Evolutionary conservation across 2,329 filamentous ascomycete species (phyloP), one percentile per base, ranked within the genome.

Genomic region (Aulographum hederae): DNA sequence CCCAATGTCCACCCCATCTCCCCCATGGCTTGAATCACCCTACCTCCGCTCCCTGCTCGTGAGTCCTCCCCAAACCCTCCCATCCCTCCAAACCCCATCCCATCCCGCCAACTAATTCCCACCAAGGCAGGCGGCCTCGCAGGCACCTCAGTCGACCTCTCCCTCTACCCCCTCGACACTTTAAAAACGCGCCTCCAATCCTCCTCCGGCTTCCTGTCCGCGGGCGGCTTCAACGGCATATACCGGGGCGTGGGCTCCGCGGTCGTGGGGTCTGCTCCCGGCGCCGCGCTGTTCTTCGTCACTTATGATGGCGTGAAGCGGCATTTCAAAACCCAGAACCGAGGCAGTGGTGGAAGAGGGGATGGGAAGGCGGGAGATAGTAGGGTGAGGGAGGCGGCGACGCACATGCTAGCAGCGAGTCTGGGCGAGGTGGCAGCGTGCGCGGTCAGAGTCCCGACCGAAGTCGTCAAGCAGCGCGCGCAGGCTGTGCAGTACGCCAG

Each of bases 181-280:
- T 75, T 98, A 50, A 98, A 98, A 61, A 98, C 91, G 27, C 84
- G 89, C 12, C 80, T 98, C 5, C 89, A 98, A 60, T 82, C 84
- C 39, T 69, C 69, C 30, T 52, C 65, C 34, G 73, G 77, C 52
- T 84, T 93, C 62, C 72, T 81, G 48, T 65, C 78, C 34, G 74
- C 76, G 3, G 86, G 89, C 49, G 86, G 86, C 47, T 85, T 95
- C 65, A 68, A 67, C 31, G 85, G 86, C 38, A 81, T 95, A 45
- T 98, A 98, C 62, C 77, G 80, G 28, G 89, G 89, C 50, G 73
- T 98, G 12, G 89, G 86, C 30, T 81, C 73, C 35, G 84, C 85
- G 1, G 63, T 95, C 31, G 75, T 94, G 35, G 89, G 91, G 18
- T 92, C 81, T 29, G 86, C 89, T 0, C 89, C 89, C 0, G 82